These are phyloP conservation scores for Chrysoporthe austroafricana DNA, from an alignment of 2,329 filamentous ascomycete genomes.

Conservation along the genomic window DNA sequence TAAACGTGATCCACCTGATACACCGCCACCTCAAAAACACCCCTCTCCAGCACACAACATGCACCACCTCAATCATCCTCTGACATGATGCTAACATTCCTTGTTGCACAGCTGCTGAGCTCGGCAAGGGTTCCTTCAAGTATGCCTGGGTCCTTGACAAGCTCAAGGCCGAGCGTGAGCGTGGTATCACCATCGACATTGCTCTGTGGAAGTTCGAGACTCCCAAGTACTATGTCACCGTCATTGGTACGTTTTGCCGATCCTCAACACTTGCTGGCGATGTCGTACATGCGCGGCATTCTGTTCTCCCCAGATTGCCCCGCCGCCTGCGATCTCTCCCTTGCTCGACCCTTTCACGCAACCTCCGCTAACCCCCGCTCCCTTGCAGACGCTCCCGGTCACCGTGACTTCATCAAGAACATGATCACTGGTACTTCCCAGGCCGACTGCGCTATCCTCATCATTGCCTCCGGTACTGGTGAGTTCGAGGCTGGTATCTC, in stretches of 20 bases:
- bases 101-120: constrained; percentile 74
- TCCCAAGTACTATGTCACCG: constrained; percentile 95
- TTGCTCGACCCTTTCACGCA: constrained; percentile 10
- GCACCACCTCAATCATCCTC: neutral
- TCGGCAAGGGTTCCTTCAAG: constrained; percentile 99
- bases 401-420: constrained; percentile 99
- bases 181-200: constrained; percentile 99
- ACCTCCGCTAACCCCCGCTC: constrained; percentile 30
- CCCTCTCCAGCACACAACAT: neutral
- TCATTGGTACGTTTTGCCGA: constrained; percentile 73
- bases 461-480: constrained; percentile 99
- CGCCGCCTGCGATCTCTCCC: neutral
- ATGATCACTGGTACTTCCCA: constrained; percentile 99
- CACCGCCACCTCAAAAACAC: constrained; percentile 2
- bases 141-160: constrained; percentile 99
- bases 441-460: constrained; percentile 99
- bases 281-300: neutral
- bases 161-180: constrained; percentile 99
- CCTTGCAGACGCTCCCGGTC: constrained; percentile 83
- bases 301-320: neutral
- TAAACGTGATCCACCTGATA: constrained; percentile 19
- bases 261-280: neutral
- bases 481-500: constrained; percentile 99
- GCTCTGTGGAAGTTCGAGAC: constrained; percentile 99
- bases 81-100: constrained; percentile 25